Percentiles rank a stretch among this genome's conserved stretches.
These are phyloP conservation scores for Saccharomycopsis malanga DNA, from an alignment of 805 yeast genomes.

Conservation along the genomic window DNA sequence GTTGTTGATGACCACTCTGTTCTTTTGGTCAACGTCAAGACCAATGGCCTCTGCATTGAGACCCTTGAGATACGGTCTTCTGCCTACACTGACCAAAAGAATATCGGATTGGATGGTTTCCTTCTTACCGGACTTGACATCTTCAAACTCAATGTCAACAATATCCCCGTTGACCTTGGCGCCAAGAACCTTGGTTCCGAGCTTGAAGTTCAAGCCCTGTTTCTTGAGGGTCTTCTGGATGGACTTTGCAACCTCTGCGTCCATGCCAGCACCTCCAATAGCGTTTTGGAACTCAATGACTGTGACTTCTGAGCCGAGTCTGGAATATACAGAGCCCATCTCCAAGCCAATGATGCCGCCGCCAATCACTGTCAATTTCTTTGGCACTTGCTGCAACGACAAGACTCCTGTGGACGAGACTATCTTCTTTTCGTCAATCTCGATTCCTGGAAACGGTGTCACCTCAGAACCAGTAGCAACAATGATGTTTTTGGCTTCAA, in stretches of 20 bases:
- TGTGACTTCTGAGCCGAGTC: conserved; percentile 94
- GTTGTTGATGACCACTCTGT: conserved; percentile 89
- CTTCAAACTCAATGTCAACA: conserved; percentile 83
- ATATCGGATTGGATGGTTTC: conserved; percentile 84
- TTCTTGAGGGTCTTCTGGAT: conserved; percentile 85
- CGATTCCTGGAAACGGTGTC: conserved; percentile 97
- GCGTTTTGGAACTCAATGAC: conserved; percentile 84
- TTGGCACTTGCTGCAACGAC: conserved; percentile 81
- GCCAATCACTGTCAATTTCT: conserved; percentile 87
- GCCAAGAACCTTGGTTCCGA: conserved; percentile 82
- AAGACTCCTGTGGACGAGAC: conserved; percentile 94
- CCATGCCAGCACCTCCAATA: conserved; percentile 95
- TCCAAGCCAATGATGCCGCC: conserved; percentile 99
- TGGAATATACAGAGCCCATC: conserved; percentile 97
- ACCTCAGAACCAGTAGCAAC: conserved; percentile 99
- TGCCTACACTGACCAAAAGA: conserved; percentile 93
- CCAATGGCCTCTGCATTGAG: conserved; percentile 84
- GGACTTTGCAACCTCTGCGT: conserved; percentile 84
- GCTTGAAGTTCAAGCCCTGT: conserved; percentile 92
- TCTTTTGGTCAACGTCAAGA: conserved; percentile 83
- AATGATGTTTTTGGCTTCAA: conserved; percentile 81
- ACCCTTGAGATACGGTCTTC: conserved; percentile 94
- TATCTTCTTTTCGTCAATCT: conserved; percentile 93
- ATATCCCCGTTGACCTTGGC: conserved; percentile 85
- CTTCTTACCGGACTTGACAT: conserved; percentile 77